These are phyloP conservation scores for Brasenia schreberi DNA, from an alignment of 164 flowering plant species.

Conservation along the genomic window DNA sequence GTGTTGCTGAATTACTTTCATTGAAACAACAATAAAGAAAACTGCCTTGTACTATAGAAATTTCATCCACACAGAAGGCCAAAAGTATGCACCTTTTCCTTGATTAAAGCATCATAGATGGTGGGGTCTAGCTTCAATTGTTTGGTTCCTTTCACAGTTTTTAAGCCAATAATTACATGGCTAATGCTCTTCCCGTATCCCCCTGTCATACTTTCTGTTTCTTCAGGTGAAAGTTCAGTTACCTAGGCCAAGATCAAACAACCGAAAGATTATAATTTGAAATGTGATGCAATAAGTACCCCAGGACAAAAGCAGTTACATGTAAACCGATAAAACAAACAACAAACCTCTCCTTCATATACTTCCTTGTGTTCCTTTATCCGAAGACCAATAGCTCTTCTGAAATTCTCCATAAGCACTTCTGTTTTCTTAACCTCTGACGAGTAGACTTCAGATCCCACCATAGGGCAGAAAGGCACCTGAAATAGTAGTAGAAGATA, in stretches of 20 bases:
- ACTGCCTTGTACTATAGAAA: too few species aligned
- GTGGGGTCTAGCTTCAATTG: slow-evolving; percentile 96
- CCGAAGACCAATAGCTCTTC: slow-evolving; percentile 95
- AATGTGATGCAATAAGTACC: neutral
- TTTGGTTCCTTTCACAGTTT: slow-evolving; percentile 96
- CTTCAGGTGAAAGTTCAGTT: slow-evolving; percentile 97
- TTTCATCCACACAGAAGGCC: too few species aligned
- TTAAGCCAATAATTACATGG: slow-evolving; percentile 87
- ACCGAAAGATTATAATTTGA: neutral
- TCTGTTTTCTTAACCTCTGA: slow-evolving; percentile 98
- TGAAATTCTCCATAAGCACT: slow-evolving; percentile 93
- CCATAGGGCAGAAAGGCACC: slow-evolving; percentile 99
- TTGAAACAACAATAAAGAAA: too few species aligned
- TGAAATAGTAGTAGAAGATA: slow-evolving; percentile 8
- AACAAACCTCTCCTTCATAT: slow-evolving; percentile 96
- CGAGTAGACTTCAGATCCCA: slow-evolving; percentile 97
- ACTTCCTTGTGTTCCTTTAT: slow-evolving; percentile 97
- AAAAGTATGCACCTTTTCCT: slow-evolving; percentile 59
- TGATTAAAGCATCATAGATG: slow-evolving; percentile 92
- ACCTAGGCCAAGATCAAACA: slow-evolving; percentile 33
- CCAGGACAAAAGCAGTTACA: neutral
- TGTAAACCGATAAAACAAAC: neutral
- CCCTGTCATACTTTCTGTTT: slow-evolving; percentile 83
- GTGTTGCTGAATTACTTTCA: too few species aligned
- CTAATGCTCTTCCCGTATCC: slow-evolving; percentile 97